Evolutionary conservation across 345 rosid species (phyloP).

Genomic region (Ailanthus altissimus): DNA sequence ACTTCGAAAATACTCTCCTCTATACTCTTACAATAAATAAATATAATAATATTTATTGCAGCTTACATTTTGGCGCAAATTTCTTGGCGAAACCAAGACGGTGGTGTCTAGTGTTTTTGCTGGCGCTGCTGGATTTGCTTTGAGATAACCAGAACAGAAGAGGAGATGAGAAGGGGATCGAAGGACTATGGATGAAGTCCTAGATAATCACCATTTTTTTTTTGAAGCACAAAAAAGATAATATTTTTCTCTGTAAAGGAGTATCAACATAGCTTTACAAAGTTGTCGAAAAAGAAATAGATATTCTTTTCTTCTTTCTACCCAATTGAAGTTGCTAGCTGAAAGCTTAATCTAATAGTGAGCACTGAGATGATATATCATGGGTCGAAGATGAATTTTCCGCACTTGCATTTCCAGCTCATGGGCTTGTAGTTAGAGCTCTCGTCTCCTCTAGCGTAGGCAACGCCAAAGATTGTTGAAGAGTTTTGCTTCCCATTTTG

Average conservation of each 20-base stretch:
- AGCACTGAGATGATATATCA: constrained; percentile 20
- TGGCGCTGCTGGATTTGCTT: not conserved
- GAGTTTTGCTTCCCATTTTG: constrained; percentile 28
- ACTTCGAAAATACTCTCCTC: not conserved
- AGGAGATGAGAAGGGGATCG: not conserved
- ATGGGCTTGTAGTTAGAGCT: constrained; percentile 80
- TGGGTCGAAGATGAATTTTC: constrained; percentile 82
- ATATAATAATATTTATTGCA: too few relatives aligned
- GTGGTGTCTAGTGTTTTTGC: not conserved
- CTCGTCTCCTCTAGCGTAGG: constrained; percentile 63
- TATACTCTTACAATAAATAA: not conserved
- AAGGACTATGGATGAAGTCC: too few relatives aligned
- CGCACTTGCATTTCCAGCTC: constrained; percentile 99
- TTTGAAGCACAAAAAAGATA: too few relatives aligned
- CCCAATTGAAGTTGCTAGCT: not conserved
- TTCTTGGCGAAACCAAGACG: not conserved
- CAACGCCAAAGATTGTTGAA: constrained; percentile 31
- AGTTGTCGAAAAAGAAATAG: not conserved
- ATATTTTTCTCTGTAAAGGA: not conserved
- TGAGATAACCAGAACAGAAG: not conserved
- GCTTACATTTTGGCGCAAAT: not conserved
- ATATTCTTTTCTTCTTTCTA: too few relatives aligned
- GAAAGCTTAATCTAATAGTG: not conserved
- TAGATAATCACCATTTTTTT: not conserved
- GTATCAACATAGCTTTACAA: not conserved